Evolutionary conservation across 371 early-diverging fungal species (phyloP).

Genomic region (Mortierella sp.): DNA sequence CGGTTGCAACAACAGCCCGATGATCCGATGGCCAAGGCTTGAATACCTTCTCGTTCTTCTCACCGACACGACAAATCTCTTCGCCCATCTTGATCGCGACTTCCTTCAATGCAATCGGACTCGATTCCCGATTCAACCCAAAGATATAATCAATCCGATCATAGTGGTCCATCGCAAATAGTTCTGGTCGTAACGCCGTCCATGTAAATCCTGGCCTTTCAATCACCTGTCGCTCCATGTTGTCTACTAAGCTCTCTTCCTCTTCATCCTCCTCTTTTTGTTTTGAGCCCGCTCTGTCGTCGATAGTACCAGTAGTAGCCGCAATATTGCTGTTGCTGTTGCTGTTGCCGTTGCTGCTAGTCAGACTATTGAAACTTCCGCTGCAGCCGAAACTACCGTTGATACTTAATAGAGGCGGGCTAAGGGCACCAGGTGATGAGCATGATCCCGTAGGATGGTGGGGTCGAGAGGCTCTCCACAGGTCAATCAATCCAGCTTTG

Average conservation of each 20-base stretch:
- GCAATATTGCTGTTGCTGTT: not conserved
- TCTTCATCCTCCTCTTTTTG: too few relatives aligned
- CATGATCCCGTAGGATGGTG: slow-evolving; percentile 8
- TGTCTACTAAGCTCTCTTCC: not conserved
- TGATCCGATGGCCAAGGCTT: slow-evolving; percentile 56
- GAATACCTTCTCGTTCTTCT: slow-evolving; percentile 39
- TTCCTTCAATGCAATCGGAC: slow-evolving; percentile 49
- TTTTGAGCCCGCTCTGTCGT: not conserved
- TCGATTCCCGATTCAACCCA: slow-evolving; percentile 39
- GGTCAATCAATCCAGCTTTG: slow-evolving; percentile 47
- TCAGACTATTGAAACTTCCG: not conserved
- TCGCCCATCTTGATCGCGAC: slow-evolving; percentile 39
- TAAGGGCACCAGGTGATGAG: not conserved
- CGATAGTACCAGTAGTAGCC: too few relatives aligned
- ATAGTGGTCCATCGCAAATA: slow-evolving; percentile 36
- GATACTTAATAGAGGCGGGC: too few relatives aligned
- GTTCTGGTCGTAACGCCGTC: slow-evolving; percentile 22
- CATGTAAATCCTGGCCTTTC: slow-evolving; percentile 41
- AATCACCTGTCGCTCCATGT: slow-evolving; percentile 18
- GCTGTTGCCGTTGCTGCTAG: not conserved
- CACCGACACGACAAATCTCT: slow-evolving; percentile 26
- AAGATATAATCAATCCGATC: slow-evolving; percentile 56
- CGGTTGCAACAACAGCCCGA: slow-evolving; percentile 52
- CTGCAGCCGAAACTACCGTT: not conserved
- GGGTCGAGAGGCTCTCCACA: slow-evolving; percentile 38